Conservation (phyloP, 1,284 basidiomycete genomes). For the Boletus sp. region DNA sequence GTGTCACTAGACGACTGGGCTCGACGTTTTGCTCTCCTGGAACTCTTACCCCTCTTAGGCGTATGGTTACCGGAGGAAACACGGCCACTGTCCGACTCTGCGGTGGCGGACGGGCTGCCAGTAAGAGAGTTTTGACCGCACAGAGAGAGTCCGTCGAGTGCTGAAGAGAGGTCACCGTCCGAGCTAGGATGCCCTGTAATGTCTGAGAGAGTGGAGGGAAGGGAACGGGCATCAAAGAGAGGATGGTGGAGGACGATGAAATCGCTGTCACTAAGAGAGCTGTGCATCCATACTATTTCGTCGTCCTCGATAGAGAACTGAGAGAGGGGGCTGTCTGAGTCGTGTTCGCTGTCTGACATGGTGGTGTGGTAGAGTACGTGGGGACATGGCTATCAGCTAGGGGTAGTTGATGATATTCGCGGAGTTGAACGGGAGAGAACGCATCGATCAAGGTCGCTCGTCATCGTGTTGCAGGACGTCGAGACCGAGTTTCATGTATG, state of each 20-base stretch:
- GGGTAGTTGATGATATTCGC: constrained; percentile 16
- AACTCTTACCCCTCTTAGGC: not conserved
- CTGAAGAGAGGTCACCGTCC: constrained; percentile 14
- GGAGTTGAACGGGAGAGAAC: constrained; percentile 19
- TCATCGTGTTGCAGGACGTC: constrained; percentile 11
- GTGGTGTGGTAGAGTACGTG: not conserved
- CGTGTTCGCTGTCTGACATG: constrained; percentile 18
- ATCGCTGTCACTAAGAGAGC: constrained; percentile 26
- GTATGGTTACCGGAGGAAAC: not conserved
- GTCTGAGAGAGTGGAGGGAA: constrained; percentile 19
- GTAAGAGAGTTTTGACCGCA: constrained; percentile 3
- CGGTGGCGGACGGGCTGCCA: constrained; percentile 7
- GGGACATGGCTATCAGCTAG: no score
- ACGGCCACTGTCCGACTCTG: constrained; percentile 12
- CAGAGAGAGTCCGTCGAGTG: constrained; percentile 19
- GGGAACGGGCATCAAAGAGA: constrained; percentile 9
- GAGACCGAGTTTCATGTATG: not conserved
- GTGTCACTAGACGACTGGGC: not conserved
- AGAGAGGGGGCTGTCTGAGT: constrained; percentile 10
- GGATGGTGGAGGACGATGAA: constrained; percentile 29
- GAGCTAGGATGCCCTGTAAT: not conserved
- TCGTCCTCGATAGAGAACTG: constrained; percentile 24
- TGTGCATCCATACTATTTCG: constrained; percentile 20
- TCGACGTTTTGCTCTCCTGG: constrained; percentile 1
- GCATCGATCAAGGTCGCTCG: constrained; percentile 12